Base-by-base conservation (phyloP, 1,284 basidiomycete species). In the Stygiomarasmius scandens region DNA sequence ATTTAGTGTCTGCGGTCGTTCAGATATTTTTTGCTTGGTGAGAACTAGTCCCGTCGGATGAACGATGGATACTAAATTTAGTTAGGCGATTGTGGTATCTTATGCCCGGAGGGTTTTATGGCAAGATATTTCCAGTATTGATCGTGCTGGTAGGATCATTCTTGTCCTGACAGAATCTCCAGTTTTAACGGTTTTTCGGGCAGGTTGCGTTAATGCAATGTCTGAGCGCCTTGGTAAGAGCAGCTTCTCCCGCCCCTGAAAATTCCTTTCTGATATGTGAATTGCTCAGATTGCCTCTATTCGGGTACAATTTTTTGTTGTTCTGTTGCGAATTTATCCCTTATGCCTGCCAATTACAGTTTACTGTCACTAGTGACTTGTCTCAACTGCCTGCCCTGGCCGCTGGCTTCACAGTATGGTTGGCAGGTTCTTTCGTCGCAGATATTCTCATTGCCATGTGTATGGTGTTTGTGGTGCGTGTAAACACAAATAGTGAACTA, bases 401-500 rank as follows among this genome's bases (percentile, higher is more conserved):
- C n/a, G n/a, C 14, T 16, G 38, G 16, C 22, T 2, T 20, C 6
- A 23, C 63, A 61, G 49, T 57, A 5, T 66, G 65, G 65, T 48
- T 65, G 16, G 49, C 51, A 0, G 54, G 60, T 0, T 64, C 64
- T 36, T 61, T 66, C 22, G 60, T 54, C 2, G 54, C 38, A 14
- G 65, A 66, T 34, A 57, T 63, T 12, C 44, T 66, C 27, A 63
- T 66, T 24, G 62, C 64, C 11, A 57, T 22, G 0, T 60, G 56
- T 50, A 65, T 65, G 64, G 27, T 63, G 12, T 65, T 58, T 48
- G 61, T 66, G 32, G 64, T 66, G 23, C 12, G 29, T 32, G 12
- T 12, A 45, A 59, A 55, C 19, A 9, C 38, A 34, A 12, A 9
- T 19, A 20, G 12, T 23, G 12, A 5, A 5, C 45, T 3, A 20